These are phyloP conservation scores for Amanita molliuscula DNA, from an alignment of 768 basidiomycete species.

Conservation along the genomic window DNA sequence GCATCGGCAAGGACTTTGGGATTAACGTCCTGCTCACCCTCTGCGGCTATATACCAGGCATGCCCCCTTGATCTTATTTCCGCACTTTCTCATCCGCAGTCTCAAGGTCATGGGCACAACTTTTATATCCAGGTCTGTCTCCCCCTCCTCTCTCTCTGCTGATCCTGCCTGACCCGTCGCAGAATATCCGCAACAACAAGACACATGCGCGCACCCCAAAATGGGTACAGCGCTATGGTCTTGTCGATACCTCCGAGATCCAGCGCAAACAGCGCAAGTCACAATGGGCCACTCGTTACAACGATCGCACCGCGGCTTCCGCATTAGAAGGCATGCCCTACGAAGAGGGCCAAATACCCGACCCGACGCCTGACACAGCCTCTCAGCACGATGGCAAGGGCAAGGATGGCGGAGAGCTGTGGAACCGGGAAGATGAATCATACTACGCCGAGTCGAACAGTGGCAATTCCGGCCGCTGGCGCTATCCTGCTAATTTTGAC, in stretches of 20 bases:
- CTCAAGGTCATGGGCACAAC: constrained; percentile 78
- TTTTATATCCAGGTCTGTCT: constrained; percentile 75
- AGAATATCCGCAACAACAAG: constrained; percentile 97
- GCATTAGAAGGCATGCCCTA: constrained; percentile 59
- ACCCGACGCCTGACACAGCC: background rate
- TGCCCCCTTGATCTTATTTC: background rate
- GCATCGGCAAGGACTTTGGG: constrained; percentile 86
- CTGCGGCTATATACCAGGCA: constrained; percentile 85
- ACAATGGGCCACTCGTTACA: constrained; percentile 82
- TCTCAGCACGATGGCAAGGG: constrained; percentile 17
- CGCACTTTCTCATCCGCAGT: constrained; percentile 3
- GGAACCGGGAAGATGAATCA: constrained; percentile 67
- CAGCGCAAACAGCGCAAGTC: constrained; percentile 70
- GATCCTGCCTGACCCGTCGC: constrained; percentile 5
- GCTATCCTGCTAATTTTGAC: constrained; percentile 78
- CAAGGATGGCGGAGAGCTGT: constrained; percentile 52
- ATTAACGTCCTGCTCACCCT: constrained; percentile 83
- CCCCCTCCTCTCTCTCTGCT: background rate
- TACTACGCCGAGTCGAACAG: constrained; percentile 47
- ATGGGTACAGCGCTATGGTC: constrained; percentile 87
- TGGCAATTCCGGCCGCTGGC: constrained; percentile 57
- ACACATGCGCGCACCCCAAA: constrained; percentile 88
- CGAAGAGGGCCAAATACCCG: constrained; percentile 71
- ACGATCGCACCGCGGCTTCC: constrained; percentile 66
- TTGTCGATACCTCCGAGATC: constrained; percentile 73